Base-by-base conservation (phyloP, 768 basidiomycete species). In the Hygrophorus pudorinus region DNA sequence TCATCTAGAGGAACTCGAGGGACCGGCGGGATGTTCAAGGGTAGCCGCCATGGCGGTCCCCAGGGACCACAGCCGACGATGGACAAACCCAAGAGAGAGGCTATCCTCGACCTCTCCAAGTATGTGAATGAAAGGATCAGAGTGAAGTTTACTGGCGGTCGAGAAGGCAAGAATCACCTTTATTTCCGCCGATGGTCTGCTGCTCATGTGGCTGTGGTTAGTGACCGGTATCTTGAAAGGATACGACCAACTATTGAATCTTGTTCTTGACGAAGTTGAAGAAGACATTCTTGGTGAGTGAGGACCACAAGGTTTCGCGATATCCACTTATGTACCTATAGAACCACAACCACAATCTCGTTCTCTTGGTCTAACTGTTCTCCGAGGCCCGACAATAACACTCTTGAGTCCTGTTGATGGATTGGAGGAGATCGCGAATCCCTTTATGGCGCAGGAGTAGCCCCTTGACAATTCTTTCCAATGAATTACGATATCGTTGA, bases 121-220 rank as follows among this genome's bases (percentile, higher is more conserved):
- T 98, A 96, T 55, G 85, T 85, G 42, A 87, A 94, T 62, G 81
- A 92, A 62, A 76, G 79, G 49, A 88, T 99, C 58, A 69, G 90
- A 45, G 92, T 98, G 57, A 97, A 96, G 64, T 98, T 99, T 59
- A 90, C 90, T n/a, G 96, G 96, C 35, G 94, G 94, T 31, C 70
- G 96, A 32, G 92, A 99, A 76, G 92, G 93, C 88, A 48, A 31
- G 48, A 24, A 44, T 12, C 7, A 31, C 44, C 43, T 28, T 29
- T 16, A n/a, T 41, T 9, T 30, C n/a, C 17, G 20, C 27, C 20
- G 16, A 38, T 12, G 27, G 27, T 14, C 10, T 20, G 35, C 30
- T 34, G 41, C 21, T 14, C 10, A 30, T 53, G 45, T 28, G 50
- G 20, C 21, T 45, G 45, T 48, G 41, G 16, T 16, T 54, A 97